These are phyloP conservation scores for Phytophthora chlamydospora DNA, from an alignment of 352 stramenopile species.

Conservation along the genomic window DNA sequence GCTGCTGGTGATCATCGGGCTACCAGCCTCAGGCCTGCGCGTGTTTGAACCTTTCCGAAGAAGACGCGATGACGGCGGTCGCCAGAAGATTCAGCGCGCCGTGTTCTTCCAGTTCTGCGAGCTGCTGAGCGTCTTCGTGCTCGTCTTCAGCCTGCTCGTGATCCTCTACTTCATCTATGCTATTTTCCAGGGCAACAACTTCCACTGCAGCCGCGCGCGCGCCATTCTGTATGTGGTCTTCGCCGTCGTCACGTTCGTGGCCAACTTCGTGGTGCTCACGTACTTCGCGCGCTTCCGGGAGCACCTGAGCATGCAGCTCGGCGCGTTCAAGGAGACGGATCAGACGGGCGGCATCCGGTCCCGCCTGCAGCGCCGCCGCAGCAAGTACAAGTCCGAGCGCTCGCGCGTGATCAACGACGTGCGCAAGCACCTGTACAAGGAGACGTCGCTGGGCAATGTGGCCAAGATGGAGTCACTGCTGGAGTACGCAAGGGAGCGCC, in stretches of 20 bases:
- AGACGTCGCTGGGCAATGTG: slow-evolving; percentile 68
- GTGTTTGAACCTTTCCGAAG: slow-evolving; percentile 78
- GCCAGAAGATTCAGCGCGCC: slow-evolving; percentile 73
- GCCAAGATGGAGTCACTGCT: slow-evolving; percentile 61
- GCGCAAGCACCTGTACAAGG: slow-evolving; percentile 77
- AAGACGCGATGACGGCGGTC: slow-evolving; percentile 29
- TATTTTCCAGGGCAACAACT: slow-evolving; percentile 69
- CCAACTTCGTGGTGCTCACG: slow-evolving; percentile 70
- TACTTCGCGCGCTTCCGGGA: slow-evolving; percentile 87
- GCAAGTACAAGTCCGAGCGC: slow-evolving; percentile 52
- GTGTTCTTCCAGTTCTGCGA: slow-evolving; percentile 84
- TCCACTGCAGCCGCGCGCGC: slow-evolving; percentile 54
- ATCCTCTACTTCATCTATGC: slow-evolving; percentile 71
- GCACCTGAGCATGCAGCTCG: slow-evolving; percentile 87
- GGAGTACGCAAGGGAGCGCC: slow-evolving; percentile 44
- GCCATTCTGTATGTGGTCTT: slow-evolving; percentile 52
- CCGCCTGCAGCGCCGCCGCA: slow-evolving; percentile 38
- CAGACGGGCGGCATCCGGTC: slow-evolving; percentile 82
- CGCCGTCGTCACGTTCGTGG: slow-evolving; percentile 57
- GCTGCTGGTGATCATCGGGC: slow-evolving; percentile 61
- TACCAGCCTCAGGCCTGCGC: slow-evolving; percentile 66
- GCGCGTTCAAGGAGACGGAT: slow-evolving; percentile 82
- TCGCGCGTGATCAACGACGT: slow-evolving; percentile 55
- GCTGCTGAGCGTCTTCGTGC: slow-evolving; percentile 59
- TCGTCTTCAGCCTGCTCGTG: slow-evolving; percentile 57